These are phyloP conservation scores for Alternaria dauci DNA, from an alignment of 2,329 filamentous ascomycete species.

Conservation along the genomic window DNA sequence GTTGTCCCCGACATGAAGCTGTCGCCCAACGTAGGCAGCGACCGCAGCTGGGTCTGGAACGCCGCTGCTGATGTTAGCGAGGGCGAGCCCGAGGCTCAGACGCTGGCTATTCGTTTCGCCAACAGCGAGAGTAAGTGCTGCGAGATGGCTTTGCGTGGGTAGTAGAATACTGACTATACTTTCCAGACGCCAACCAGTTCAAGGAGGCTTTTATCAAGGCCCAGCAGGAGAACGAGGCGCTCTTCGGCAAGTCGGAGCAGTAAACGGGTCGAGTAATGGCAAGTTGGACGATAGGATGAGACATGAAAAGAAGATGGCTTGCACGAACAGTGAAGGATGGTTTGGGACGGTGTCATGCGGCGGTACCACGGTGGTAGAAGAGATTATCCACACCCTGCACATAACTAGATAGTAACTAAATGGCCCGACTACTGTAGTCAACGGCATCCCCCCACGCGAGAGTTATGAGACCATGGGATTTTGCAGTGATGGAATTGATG, in stretches of 20 bases:
- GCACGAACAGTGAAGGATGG: conserved; percentile 41
- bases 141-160: conserved; percentile 50
- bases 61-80: conserved; percentile 97
- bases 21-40: conserved; percentile 94
- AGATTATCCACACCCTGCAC: conserved; percentile 44
- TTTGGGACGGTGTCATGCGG: conserved; percentile 38
- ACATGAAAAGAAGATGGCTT: conserved; percentile 27
- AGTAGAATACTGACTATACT: conserved; percentile 39
- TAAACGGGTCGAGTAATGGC: conserved; percentile 31
- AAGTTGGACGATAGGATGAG: conserved; percentile 21
- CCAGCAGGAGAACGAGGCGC: conserved; percentile 91
- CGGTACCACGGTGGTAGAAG: conserved; percentile 31
- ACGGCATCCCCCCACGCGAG: conserved; percentile 24
- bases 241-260: conserved; percentile 69
- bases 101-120: conserved; percentile 94
- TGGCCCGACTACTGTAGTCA: conserved; percentile 33
- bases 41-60: conserved; percentile 99
- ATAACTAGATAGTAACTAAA: conserved; percentile 49
- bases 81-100: conserved; percentile 95
- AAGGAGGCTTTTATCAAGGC: conserved; percentile 98
- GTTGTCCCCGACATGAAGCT: conserved; percentile 99
- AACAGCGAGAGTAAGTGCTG: conserved; percentile 84
- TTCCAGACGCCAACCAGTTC: conserved; percentile 89
- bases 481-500: not conserved
- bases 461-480: not conserved